Evolutionary conservation across 306 rosid genomes (phyloP).

Genomic region (Glycyrrhiza uralensis): DNA sequence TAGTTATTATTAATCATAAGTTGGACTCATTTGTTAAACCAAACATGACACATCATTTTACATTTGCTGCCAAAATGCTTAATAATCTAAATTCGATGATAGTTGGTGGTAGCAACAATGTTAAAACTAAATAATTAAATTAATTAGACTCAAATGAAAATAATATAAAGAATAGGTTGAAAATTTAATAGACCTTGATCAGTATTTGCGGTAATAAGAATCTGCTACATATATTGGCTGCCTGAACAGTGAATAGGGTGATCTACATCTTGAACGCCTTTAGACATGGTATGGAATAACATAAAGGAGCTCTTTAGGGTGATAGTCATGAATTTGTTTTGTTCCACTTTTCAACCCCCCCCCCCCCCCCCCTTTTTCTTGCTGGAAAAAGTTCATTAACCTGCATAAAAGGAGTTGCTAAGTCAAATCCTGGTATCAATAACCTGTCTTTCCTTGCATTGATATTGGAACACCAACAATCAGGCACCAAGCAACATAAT

Average conservation of each 20-base stretch:
- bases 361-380: too few species aligned
- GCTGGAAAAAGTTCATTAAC: not conserved
- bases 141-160: not conserved
- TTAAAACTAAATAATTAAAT: not conserved
- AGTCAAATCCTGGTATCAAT: not conserved
- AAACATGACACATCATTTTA: not conserved
- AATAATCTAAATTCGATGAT: not conserved
- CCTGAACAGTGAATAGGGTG: not conserved
- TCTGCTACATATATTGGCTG: too few species aligned
- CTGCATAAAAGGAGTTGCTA: not conserved
- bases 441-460: not conserved
- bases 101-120: not conserved
- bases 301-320: slow-evolving; percentile 13
- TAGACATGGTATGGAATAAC: not conserved
- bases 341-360: not conserved
- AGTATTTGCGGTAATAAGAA: not conserved
- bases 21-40: not conserved
- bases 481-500: not conserved
- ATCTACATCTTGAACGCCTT: not conserved
- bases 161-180: not conserved
- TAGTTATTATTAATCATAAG: not conserved
- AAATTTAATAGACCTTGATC: not conserved
- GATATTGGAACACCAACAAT: not conserved
- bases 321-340: slow-evolving; percentile 2
- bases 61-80: not conserved